A percentile compares a stretch with the other conserved stretches of the same genome.
Conservation (phyloP, 2,329 filamentous ascomycete genomes). For the Aspergillus flavus region DNA sequence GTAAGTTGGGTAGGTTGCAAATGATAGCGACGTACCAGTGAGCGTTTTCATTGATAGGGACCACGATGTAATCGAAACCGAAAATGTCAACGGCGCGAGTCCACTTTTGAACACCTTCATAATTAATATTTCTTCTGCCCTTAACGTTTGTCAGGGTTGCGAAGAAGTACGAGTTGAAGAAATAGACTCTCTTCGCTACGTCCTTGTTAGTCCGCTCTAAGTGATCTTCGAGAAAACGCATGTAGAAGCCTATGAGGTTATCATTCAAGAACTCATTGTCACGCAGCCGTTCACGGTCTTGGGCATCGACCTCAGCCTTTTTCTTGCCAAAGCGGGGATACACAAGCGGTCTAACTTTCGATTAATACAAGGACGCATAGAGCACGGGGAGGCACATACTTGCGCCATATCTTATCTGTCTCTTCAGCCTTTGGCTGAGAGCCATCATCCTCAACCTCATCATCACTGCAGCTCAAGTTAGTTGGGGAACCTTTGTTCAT, state of each 20-base stretch:
- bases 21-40: conserved; percentile 98
- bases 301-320: conserved; percentile 47
- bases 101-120: conserved; percentile 83
- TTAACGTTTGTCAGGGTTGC: conserved; percentile 68
- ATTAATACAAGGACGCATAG: conserved; percentile 1
- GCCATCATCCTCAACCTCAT: conserved; percentile 20
- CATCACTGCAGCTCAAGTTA: conserved; percentile 18
- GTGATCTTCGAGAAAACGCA: conserved; percentile 70
- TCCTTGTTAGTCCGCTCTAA: conserved; percentile 59
- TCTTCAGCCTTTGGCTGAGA: conserved; percentile 9
- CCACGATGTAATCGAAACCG: conserved; percentile 81
- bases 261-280: conserved; percentile 90
- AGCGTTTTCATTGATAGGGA: conserved; percentile 82
- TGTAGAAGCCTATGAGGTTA: conserved; percentile 85
- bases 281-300: conserved; percentile 68
- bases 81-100: conserved; percentile 84
- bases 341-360: conserved; percentile 39
- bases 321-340: conserved; percentile 51
- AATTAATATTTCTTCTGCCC: conserved; percentile 68
- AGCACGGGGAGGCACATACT: conserved; percentile 11
- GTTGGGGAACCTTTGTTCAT: not conserved
- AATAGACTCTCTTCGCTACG: conserved; percentile 69
- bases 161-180: conserved; percentile 94
- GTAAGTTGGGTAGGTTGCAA: conserved; percentile 77
- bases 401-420: conserved; percentile 27